Percentiles rank a stretch among this genome's conserved stretches.
Conservation (phyloP, 2,329 filamentous ascomycete genomes). For the Venturia carpophila region DNA sequence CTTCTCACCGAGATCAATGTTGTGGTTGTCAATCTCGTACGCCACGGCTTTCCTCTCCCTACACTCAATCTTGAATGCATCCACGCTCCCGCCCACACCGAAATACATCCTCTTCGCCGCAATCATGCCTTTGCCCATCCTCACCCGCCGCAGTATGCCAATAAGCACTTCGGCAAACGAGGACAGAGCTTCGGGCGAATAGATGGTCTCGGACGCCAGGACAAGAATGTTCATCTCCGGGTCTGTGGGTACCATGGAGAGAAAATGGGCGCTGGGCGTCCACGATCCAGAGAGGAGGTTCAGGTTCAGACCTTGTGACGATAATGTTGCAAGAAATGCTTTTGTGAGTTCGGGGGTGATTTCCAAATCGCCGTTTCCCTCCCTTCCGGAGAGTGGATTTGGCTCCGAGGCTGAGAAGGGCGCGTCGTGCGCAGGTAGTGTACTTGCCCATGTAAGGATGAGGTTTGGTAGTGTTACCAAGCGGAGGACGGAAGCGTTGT, state of each 20-base stretch:
- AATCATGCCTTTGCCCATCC: slow-evolving; percentile 54
- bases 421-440: slow-evolving; percentile 21
- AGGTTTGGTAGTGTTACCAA: slow-evolving; percentile 76
- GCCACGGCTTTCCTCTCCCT: slow-evolving; percentile 37
- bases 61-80: slow-evolving; percentile 55
- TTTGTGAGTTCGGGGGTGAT: slow-evolving; percentile 50
- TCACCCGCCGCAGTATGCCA: slow-evolving; percentile 46
- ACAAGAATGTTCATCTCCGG: slow-evolving; percentile 44
- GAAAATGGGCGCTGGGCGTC: slow-evolving; percentile 50
- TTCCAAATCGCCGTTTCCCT: slow-evolving; percentile 54
- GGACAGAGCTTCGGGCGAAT: slow-evolving; percentile 62
- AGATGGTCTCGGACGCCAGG: slow-evolving; percentile 75
- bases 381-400: slow-evolving; percentile 21
- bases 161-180: slow-evolving; percentile 63
- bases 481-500: slow-evolving; percentile 69
- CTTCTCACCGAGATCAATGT: slow-evolving; percentile 35
- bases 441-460: slow-evolving; percentile 54
- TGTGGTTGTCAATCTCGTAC: slow-evolving; percentile 41
- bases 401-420: slow-evolving; percentile 22
- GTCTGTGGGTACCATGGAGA: slow-evolving; percentile 45
- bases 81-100: slow-evolving; percentile 73
- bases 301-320: slow-evolving; percentile 45
- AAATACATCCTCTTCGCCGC: slow-evolving; percentile 78
- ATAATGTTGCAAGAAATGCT: slow-evolving; percentile 51
- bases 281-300: slow-evolving; percentile 69